A percentile compares a stretch with the other conserved stretches of the same genome.
Conservation (phyloP, 331 rosid genomes). For the Pyracantha coccinea region DNA sequence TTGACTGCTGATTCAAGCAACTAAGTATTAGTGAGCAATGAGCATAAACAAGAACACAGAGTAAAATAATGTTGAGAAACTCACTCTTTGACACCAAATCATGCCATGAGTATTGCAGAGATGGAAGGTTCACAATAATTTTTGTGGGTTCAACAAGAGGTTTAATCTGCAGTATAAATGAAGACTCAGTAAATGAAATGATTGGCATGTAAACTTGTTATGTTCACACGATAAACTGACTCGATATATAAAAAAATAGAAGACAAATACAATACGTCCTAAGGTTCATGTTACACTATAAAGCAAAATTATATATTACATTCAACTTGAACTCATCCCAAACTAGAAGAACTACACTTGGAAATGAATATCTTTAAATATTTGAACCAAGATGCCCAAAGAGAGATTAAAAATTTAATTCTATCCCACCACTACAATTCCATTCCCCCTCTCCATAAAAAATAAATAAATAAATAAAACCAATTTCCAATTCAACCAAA, state of each 20-base stretch:
- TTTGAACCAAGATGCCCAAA: not conserved
- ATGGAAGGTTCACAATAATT: conserved; percentile 33
- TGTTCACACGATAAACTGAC: too few relatives aligned
- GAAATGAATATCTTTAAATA: not conserved
- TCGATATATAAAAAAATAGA: not conserved
- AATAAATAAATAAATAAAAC: too few relatives aligned
- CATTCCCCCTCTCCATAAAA: not conserved
- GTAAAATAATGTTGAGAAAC: conserved; percentile 5
- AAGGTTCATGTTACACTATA: not conserved
- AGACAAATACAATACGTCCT: not conserved
- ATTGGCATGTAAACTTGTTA: too few relatives aligned
- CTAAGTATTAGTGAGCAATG: not conserved
- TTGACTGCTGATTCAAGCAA: not conserved
- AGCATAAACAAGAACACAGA: not conserved
- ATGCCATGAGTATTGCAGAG: conserved; percentile 76
- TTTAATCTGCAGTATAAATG: conserved; percentile 52
- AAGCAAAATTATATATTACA: not conserved
- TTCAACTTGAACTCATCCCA: not conserved
- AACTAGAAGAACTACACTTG: not conserved
- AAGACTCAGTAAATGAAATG: not conserved
- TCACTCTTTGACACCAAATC: conserved; percentile 79
- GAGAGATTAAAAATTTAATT: not conserved
- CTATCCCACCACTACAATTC: not conserved
- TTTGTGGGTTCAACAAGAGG: conserved; percentile 87
- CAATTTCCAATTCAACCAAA: too few relatives aligned